Conservation (phyloP, 495 filamentous ascomycete genomes). For the Neurospora terricola region DNA sequence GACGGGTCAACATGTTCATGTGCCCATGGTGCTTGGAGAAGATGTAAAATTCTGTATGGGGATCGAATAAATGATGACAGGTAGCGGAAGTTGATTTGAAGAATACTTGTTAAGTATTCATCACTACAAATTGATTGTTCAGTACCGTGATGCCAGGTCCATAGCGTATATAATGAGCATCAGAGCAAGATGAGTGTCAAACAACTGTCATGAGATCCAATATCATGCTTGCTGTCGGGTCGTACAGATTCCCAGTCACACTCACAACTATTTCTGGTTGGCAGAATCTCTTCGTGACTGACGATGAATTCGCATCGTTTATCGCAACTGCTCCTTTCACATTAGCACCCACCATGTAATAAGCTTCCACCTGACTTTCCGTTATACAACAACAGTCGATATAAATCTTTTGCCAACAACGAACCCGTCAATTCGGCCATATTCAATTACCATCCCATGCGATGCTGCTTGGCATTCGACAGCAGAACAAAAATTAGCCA, state of each 20-base stretch:
- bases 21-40: not conserved
- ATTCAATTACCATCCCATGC: too few species aligned
- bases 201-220: not conserved
- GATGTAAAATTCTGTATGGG: not conserved
- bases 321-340: not conserved
- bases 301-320: not conserved
- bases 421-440: too few species aligned
- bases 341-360: not conserved
- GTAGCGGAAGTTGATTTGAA: not conserved
- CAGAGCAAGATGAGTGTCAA: not conserved
- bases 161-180: too few species aligned
- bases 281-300: not conserved
- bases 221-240: not conserved
- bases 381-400: not conserved
- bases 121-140: too few species aligned
- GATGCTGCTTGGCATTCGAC: too few species aligned
- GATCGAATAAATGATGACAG: not conserved
- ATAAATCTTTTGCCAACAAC: too few species aligned
- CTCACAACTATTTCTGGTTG: not conserved
- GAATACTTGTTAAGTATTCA: not conserved
- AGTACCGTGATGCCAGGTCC: too few species aligned
- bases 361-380: not conserved
- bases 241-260: not conserved
- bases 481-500: not conserved
- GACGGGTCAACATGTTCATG: not conserved